These are phyloP conservation scores for Fusarium sp. DNA, from an alignment of 2,329 filamentous ascomycete species.

Conservation along the genomic window DNA sequence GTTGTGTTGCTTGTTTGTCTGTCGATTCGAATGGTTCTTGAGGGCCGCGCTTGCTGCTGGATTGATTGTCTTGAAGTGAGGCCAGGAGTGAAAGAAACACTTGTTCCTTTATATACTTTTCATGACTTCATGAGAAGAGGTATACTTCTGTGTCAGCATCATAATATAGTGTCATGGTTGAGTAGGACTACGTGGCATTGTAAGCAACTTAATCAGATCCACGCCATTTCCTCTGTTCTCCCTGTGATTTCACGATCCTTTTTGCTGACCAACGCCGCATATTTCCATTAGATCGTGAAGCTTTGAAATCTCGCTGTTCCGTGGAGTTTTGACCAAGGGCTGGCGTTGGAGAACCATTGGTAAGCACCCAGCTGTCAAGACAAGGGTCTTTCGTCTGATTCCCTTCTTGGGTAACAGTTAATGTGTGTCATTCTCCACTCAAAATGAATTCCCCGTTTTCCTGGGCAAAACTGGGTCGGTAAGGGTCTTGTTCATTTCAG, in stretches of 20 bases:
- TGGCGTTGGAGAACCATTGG: constrained; percentile 11
- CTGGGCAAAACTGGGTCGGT: constrained; percentile 7
- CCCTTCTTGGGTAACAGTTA: not conserved
- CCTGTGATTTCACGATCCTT: not conserved
- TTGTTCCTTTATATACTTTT: constrained; percentile 15
- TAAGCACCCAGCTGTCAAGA: not conserved
- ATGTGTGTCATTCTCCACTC: not conserved
- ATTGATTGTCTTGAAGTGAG: not conserved
- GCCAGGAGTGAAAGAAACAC: not conserved
- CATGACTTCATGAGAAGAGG: not conserved
- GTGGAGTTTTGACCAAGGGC: not conserved
- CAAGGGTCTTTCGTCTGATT: not conserved
- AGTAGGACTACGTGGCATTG: not conserved
- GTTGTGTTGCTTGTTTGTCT: not conserved
- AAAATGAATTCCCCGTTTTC: not conserved
- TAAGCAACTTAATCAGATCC: not conserved
- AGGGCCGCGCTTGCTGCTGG: not conserved
- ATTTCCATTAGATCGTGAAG: constrained; percentile 2
- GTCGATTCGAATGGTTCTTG: not conserved
- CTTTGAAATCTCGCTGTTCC: constrained; percentile 25
- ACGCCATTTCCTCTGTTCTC: not conserved
- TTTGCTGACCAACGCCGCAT: too few species aligned
- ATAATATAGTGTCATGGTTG: too few species aligned
- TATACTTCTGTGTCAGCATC: not conserved
- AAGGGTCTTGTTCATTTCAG: not conserved